A percentile compares a stretch with the other conserved stretches of the same genome.
Conservation (phyloP, 2,329 filamentous ascomycete genomes). For the Grosmannia clavigera region DNA sequence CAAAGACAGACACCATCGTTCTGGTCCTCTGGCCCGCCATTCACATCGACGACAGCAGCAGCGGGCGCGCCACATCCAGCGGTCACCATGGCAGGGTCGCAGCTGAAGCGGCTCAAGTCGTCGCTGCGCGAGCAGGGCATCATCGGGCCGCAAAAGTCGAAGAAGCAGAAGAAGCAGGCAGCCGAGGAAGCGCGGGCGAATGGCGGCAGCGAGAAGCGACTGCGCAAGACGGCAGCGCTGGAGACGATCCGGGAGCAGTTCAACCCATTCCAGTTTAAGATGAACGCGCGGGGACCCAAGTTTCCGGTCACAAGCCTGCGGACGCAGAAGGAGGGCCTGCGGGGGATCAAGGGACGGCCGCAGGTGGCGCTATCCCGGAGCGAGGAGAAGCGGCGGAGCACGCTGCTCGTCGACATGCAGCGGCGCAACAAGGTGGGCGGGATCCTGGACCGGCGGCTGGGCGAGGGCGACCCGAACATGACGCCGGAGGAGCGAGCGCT, state of each 20-base stretch:
- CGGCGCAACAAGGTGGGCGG: conserved; percentile 82
- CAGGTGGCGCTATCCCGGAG: conserved; percentile 74
- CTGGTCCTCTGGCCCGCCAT: too few relatives aligned
- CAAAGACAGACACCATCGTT: background rate
- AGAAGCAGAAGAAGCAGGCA: conserved; percentile 77
- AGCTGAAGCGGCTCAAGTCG: conserved; percentile 89
- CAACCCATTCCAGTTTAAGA: conserved; percentile 94
- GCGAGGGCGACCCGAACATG: conserved; percentile 91
- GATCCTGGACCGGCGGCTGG: conserved; percentile 84
- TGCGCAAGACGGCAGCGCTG: conserved; percentile 65
- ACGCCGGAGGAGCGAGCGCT: conserved; percentile 85
- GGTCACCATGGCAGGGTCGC: conserved; percentile 73
- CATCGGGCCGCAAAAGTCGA: conserved; percentile 82
- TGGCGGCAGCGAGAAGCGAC: conserved; percentile 54
- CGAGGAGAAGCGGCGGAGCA: conserved; percentile 76
- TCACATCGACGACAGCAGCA: background rate
- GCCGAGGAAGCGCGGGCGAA: conserved; percentile 49
- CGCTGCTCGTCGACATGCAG: conserved; percentile 81
- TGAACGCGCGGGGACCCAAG: conserved; percentile 63
- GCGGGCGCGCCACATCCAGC: too few relatives aligned
- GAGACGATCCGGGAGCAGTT: conserved; percentile 86
- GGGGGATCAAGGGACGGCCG: conserved; percentile 58
- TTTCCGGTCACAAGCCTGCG: conserved; percentile 69
- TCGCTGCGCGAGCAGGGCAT: conserved; percentile 84
- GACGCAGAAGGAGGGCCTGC: conserved; percentile 37